Evolutionary conservation across 257 asterid genomes (phyloP).

Genomic region (Solanum habrochaites): DNA sequence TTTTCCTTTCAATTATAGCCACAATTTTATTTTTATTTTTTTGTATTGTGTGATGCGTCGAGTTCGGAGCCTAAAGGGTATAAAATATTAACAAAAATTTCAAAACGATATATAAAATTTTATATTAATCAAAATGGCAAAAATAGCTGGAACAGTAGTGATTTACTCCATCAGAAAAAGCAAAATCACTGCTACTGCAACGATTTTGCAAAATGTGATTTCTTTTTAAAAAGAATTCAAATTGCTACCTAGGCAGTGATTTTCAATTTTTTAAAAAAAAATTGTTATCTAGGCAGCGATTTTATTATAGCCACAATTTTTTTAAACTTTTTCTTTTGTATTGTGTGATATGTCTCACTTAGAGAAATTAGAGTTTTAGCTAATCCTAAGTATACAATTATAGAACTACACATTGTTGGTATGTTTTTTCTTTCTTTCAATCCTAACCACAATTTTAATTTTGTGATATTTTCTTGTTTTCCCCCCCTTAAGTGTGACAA

Average conservation of each 20-base stretch:
- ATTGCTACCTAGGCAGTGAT: too few species aligned
- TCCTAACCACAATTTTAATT: not conserved
- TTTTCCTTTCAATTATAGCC: not conserved
- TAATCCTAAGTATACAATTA: constrained; percentile 46
- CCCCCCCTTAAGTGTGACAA: not conserved
- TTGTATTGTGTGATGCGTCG: too few species aligned
- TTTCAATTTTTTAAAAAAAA: too few species aligned
- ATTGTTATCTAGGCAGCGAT: too few species aligned
- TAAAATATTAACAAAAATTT: too few species aligned
- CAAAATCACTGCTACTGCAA: too few species aligned
- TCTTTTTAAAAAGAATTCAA: too few species aligned
- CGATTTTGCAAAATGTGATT: too few species aligned
- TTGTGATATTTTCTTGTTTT: not conserved
- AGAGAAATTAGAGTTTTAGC: constrained; percentile 50
- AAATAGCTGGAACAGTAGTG: accelerated
- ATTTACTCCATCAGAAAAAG: too few species aligned
- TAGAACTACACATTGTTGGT: constrained; percentile 64
- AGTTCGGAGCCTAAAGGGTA: too few species aligned
- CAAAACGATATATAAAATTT: too few species aligned
- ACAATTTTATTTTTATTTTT: not conserved
- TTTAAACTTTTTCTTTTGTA: not conserved
- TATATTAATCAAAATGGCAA: too few species aligned
- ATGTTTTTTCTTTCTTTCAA: not conserved
- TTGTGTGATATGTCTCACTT: not conserved
- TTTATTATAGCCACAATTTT: not conserved